These are phyloP conservation scores for Suhomyces pyralidae DNA, from an alignment of 805 yeast genomes.

Conservation along the genomic window DNA sequence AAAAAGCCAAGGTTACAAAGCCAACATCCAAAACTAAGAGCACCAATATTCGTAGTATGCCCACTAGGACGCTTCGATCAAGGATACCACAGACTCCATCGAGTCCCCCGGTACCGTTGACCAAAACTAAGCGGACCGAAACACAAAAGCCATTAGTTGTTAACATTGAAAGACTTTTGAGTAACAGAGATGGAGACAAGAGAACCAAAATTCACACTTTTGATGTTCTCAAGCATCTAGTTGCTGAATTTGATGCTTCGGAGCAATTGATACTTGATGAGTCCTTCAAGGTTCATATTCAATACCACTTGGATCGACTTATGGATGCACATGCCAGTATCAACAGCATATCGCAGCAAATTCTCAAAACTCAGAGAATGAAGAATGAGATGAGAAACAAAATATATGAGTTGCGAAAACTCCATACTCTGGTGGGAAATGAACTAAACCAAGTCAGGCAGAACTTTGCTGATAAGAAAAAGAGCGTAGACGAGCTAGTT, in stretches of 20 bases:
- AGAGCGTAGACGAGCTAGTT: slow-evolving; percentile 14
- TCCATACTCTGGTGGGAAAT: slow-evolving; percentile 31
- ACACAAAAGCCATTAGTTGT: slow-evolving; percentile 28
- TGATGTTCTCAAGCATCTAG: slow-evolving; percentile 36
- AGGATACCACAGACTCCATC: background rate
- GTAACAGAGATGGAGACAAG: slow-evolving; percentile 19
- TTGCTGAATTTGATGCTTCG: slow-evolving; percentile 23
- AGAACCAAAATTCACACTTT: slow-evolving; percentile 30
- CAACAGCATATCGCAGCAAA: slow-evolving; percentile 27
- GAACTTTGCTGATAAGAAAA: slow-evolving; percentile 15
- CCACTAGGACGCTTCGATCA: background rate
- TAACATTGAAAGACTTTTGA: slow-evolving; percentile 27
- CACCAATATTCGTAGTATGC: background rate
- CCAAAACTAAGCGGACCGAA: slow-evolving; percentile 17
- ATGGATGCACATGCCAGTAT: slow-evolving; percentile 35
- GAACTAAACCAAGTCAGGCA: slow-evolving; percentile 27
- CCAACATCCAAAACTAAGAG: background rate
- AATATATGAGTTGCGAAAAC: slow-evolving; percentile 27
- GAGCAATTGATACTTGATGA: slow-evolving; percentile 25
- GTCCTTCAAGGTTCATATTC: slow-evolving; percentile 30
- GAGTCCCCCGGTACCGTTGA: slow-evolving; percentile 10
- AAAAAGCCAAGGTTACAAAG: background rate
- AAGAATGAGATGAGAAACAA: slow-evolving; percentile 30
- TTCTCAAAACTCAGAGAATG: slow-evolving; percentile 25
- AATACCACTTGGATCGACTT: slow-evolving; percentile 27